Evolutionary conservation across 352 stramenopile genomes (phyloP).

Genomic region (Phytophthora fragariae): DNA sequence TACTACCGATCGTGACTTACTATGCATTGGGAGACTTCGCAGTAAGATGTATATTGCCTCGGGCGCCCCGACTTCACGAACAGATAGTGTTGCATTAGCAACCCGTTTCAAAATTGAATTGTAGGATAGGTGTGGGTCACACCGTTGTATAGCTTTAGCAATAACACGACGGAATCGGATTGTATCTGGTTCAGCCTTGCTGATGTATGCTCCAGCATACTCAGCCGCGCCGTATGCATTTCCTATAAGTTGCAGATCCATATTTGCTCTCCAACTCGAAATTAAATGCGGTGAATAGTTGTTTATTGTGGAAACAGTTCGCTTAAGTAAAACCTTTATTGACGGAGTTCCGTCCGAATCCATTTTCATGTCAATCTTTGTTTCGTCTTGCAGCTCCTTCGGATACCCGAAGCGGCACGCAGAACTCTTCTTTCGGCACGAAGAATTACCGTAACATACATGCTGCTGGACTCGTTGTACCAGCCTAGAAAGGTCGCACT

Average conservation of each 20-base stretch:
- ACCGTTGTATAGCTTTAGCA: slow-evolving; percentile 10
- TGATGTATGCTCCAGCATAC: slow-evolving; percentile 38
- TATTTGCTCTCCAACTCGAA: slow-evolving; percentile 27
- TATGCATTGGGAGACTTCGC: too few species aligned
- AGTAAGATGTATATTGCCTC: too few species aligned
- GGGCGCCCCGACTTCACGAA: too few species aligned
- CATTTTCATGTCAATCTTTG: neutral
- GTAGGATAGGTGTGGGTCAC: too few species aligned
- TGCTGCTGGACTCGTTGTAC: too few species aligned
- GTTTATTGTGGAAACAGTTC: slow-evolving; percentile 7
- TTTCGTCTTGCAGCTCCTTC: slow-evolving; percentile 8
- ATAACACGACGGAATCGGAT: slow-evolving; percentile 12
- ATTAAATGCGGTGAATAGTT: slow-evolving; percentile 5
- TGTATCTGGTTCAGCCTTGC: slow-evolving; percentile 29
- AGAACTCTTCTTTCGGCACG: slow-evolving; percentile 8
- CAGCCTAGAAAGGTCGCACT: too few species aligned
- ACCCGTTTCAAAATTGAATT: too few species aligned
- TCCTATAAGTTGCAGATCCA: slow-evolving; percentile 34
- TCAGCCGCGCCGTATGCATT: slow-evolving; percentile 36
- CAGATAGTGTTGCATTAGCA: too few species aligned
- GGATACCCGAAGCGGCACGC: slow-evolving; percentile 16
- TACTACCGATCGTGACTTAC: too few species aligned
- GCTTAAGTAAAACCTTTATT: neutral
- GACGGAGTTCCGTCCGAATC: neutral
- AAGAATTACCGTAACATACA: slow-evolving; percentile 14